Evolutionary conservation across 495 filamentous ascomycete species (phyloP).

Genomic region (Trypethelium eluteriae): DNA sequence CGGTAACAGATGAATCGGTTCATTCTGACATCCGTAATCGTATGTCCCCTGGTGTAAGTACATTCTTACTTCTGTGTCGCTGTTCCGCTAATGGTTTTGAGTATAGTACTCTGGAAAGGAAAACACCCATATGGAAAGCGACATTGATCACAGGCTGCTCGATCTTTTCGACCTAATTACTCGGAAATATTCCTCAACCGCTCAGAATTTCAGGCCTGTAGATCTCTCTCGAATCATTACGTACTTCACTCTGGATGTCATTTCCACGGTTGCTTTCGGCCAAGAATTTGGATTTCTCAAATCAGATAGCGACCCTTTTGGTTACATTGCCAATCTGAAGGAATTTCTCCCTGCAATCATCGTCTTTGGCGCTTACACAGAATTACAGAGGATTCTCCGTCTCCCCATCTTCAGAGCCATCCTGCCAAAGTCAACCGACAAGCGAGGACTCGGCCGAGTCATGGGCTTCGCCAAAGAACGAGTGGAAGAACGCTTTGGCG

Average conservation of each 20-base stretch:
- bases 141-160: conserved; percentile 40
- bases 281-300: conserved; percentile 44
- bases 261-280: conserved; percentile 45
- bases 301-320: conserved; percentile 27
- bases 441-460: conserved; percentile 28
- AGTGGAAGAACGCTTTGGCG: conserved; percentile 28
- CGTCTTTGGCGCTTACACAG: conserved; percentile 27
- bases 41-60: conserved; percentile 31
- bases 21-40: conserved; percentile 37
- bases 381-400: conserved; percentile 28
- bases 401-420: conserved; percentile 31
- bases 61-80: background rate
- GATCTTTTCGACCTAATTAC: conserved; percentile 37
- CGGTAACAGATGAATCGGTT: conserved; percentile 32
- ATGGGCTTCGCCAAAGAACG: conserved; percentile 30
- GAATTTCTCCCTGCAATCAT: conserved; percentile 30
- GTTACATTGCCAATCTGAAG: conserved; percentile 27
- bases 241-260: conserved; percentile 48
- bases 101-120: conserved; percentile 45
- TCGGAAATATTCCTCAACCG: conserved; percentile 28
- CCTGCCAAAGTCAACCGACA: conserved; percentile 30
- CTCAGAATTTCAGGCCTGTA: conserved; percentile 32
- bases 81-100: background rate
- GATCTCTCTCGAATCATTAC: conserved; percentile 41
- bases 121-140: conserved; percentile 38